A percentile compares a stretch with the other conserved stretches of the same genome.
These are phyloP conservation scores for Cnidoscolus chayamansa DNA, from an alignment of 441 rosid genomes.

Conservation along the genomic window DNA sequence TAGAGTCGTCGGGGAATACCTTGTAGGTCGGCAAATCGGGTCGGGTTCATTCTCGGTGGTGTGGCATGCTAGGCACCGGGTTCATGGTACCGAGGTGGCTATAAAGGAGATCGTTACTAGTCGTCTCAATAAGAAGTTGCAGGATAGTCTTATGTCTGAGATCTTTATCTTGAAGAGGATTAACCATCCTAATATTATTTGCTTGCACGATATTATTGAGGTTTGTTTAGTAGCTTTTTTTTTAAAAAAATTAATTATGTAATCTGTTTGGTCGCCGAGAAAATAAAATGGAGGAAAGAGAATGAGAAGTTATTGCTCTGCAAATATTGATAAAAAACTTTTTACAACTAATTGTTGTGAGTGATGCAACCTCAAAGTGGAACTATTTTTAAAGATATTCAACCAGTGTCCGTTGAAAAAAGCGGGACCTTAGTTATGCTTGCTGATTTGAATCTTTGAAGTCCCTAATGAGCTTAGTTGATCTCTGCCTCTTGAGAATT, in stretches of 20 bases:
- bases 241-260: neutral
- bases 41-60: constrained; percentile 99
- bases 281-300: neutral
- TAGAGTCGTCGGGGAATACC: constrained; percentile 81
- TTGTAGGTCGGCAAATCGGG: constrained; percentile 77
- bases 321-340: neutral
- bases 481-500: neutral
- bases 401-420: neutral
- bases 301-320: neutral
- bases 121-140: constrained; percentile 76
- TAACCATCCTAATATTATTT: constrained; percentile 81
- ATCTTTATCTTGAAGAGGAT: constrained; percentile 69
- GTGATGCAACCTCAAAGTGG: constrained; percentile 3
- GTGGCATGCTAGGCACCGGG: constrained; percentile 87
- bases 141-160: constrained; percentile 92
- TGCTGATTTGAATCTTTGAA: neutral
- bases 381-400: neutral
- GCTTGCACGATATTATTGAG: constrained; percentile 88
- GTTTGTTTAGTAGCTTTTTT: constrained; percentile 29
- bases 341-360: neutral
- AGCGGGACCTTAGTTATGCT: neutral
- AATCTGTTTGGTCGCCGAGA: neutral
- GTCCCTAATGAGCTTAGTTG: constrained; percentile 9
- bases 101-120: constrained; percentile 79
- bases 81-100: constrained; percentile 89